Base-by-base conservation (phyloP, 2,329 filamentous ascomycete genomes). In the Aspergillus pseudoviridinutans region DNA sequence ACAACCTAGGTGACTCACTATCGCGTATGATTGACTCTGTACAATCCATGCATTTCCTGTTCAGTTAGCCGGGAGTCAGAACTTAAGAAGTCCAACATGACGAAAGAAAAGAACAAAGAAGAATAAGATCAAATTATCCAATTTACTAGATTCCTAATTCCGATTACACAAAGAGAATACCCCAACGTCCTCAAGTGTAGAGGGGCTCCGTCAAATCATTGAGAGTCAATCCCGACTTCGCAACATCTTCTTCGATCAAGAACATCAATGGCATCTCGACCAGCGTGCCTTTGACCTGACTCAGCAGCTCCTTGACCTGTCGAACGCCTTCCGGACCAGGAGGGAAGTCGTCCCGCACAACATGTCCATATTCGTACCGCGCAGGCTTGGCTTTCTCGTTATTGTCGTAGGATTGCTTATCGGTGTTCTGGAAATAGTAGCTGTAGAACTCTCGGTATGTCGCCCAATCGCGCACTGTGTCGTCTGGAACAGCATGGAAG, bases 261-360 rank as follows among this genome's bases (percentile, higher is more conserved):
- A 97, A 97, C 63, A 91, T 80, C 65, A 97, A 79, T 28, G 92
- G 91, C 92, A 97, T 97, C 79, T 96, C 90, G 7, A 97, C 88
- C 49, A 92, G 75, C 8, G 83, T 89, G 2, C 89, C 89, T 59
- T 85, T 82, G 42, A 92, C 79, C 54, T 84, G 80, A 55, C 81
- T 80, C 55, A 92, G 76, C 76, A 86, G 82, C 52, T 87, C 84
- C 77, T 91, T 92, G 58, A 92, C 80, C 71, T 90, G 87, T n/a
- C 78, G 78, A 49, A 87, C 86, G 7, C 92, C 90, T 61, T 87
- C 84, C 0, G 83, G 80, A 2, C 79, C 79, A 28, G 74, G 72
- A 1, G 76, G 68, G 73, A 96, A 90, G 68, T 93, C 86, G 53
- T 90, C 87, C 68, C 85, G 85, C 49, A 96, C 89, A 1, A 96